phyloP scores from a whole-genome alignment of 2,329 filamentous ascomycete genomes.

The Lachnellula arida region DNA sequence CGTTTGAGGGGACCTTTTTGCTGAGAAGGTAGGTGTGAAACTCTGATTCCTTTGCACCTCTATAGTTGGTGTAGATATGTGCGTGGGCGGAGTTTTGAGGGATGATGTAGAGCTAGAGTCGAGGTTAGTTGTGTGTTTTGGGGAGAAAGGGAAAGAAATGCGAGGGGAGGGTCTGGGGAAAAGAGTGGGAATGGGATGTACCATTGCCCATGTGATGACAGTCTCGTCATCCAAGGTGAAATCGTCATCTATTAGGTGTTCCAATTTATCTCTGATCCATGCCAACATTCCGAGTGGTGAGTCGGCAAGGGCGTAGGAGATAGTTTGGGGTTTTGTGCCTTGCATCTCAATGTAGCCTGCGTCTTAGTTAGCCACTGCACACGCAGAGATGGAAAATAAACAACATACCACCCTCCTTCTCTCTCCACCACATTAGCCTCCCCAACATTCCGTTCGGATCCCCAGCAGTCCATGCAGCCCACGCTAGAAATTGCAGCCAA shows the following conservation, averaged over 20 bases:
- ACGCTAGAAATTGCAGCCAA: slow-evolving; percentile 16
- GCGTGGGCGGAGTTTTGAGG: slow-evolving; percentile 18
- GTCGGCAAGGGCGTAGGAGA: slow-evolving; percentile 19
- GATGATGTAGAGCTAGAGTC: slow-evolving; percentile 15
- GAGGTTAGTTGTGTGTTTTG: not conserved
- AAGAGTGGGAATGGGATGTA: not conserved
- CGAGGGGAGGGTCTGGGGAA: not conserved
- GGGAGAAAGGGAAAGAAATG: too few species aligned
- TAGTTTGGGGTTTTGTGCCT: slow-evolving; percentile 21
- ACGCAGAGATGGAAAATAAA: not conserved
- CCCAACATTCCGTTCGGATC: slow-evolving; percentile 12
- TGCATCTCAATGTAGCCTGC: slow-evolving; percentile 22
- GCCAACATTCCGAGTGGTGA: slow-evolving; percentile 21
- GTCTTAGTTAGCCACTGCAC: not conserved
- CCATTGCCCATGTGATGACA: slow-evolving; percentile 59
- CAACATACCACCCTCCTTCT: slow-evolving; percentile 12
- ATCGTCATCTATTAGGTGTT: slow-evolving; percentile 34
- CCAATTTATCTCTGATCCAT: slow-evolving; percentile 23
- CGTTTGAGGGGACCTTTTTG: slow-evolving; percentile 4
- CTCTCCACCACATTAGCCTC: slow-evolving; percentile 18
- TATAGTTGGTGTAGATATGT: slow-evolving; percentile 20
- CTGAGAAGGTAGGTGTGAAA: not conserved
- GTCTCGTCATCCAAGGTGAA: slow-evolving; percentile 74
- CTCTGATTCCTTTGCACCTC: slow-evolving; percentile 7
- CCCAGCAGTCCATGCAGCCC: slow-evolving; percentile 17